Evolutionary conservation across 2,329 filamentous ascomycete species (phyloP), one percentile per base, ranked within the genome.

Genomic region (Stenocarpella maydis): DNA sequence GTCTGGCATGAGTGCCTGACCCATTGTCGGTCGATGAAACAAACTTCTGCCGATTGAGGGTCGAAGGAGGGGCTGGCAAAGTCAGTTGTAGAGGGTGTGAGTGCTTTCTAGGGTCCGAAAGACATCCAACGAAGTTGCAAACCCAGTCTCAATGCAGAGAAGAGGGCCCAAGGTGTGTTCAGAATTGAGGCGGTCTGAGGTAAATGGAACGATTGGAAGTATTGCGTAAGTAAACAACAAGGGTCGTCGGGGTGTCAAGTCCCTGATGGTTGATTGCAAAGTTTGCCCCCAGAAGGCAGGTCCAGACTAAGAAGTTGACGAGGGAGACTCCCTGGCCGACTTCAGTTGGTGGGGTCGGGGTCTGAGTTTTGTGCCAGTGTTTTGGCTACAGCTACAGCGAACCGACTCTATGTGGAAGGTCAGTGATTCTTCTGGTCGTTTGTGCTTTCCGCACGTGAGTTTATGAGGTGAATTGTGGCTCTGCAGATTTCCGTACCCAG

Each of bases 11-110:
- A 37, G 52, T 19, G 21, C 21, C 19, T 58, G 14, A 19, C 41
- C 41, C 58, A 63, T 63, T 49, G 28, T 63, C 24, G 2, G 43
- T 63, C 34, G 58, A 63, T 49, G 43, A 47, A 49, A 47, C 39
- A 34, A 26, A 28, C 17, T n/a, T 37, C 28, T 34, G 41, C 43
- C 19, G 41, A 37, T 24, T 63, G 41, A 12, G 49, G 49, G 28
- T 21, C 6, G 41, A 47, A 63, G 28, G 14, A 17, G 19, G 19
- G 28, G 12, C 37, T 63, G 41, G 47, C 43, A 37, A 28, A 43
- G 28, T 47, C n/a, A 19, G 5, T 14, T 21, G 17, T 21, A 14
- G 28, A 19, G 28, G n/a, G 21, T 10, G 12, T 37, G 34, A 12
- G 9, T 37, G n/a, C 19, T 63, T 49, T 19, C 14, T 8, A 49